These are phyloP conservation scores for Coemansia guatemalensis DNA, from an alignment of 192 early-diverging fungal species.

Conservation along the genomic window DNA sequence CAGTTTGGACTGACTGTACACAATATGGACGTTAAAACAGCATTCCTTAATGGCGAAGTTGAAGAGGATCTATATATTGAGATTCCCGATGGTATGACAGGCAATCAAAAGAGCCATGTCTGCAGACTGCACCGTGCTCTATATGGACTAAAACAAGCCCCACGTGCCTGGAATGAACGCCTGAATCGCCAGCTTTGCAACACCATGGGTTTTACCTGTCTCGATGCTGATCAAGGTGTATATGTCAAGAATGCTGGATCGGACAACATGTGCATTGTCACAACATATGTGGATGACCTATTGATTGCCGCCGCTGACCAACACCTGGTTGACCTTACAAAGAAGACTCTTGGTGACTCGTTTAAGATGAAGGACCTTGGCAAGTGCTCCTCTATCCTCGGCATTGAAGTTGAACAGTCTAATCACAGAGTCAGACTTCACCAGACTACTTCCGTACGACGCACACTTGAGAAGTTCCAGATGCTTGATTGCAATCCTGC, in stretches of 20 bases:
- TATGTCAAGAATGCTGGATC: neutral
- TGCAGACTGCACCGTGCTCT: constrained; percentile 1
- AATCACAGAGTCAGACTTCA: neutral
- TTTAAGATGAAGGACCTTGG: constrained; percentile 12
- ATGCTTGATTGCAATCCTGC: constrained; percentile 7
- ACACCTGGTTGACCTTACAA: neutral
- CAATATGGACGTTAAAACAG: constrained; percentile 7
- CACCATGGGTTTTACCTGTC: neutral
- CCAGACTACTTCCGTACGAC: constrained; percentile 2
- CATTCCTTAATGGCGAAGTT: constrained; percentile 10
- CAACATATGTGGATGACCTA: constrained; percentile 5
- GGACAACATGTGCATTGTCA: neutral
- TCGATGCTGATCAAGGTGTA: constrained; percentile 2
- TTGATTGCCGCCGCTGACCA: neutral
- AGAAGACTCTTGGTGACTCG: neutral
- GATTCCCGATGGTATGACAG: constrained; percentile 5
- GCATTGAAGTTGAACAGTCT: constrained; percentile 2
- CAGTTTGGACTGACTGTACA: constrained; percentile 1
- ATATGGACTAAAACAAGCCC: constrained; percentile 12
- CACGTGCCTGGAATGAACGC: constrained; percentile 1
- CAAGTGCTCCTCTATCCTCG: neutral
- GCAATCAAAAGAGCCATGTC: neutral
- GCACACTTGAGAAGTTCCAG: neutral
- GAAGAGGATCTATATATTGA: constrained; percentile 1
- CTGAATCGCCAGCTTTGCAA: neutral